phyloP scores from a whole-genome alignment of 768 basidiomycete species.

The Clavulina sp. region DNA sequence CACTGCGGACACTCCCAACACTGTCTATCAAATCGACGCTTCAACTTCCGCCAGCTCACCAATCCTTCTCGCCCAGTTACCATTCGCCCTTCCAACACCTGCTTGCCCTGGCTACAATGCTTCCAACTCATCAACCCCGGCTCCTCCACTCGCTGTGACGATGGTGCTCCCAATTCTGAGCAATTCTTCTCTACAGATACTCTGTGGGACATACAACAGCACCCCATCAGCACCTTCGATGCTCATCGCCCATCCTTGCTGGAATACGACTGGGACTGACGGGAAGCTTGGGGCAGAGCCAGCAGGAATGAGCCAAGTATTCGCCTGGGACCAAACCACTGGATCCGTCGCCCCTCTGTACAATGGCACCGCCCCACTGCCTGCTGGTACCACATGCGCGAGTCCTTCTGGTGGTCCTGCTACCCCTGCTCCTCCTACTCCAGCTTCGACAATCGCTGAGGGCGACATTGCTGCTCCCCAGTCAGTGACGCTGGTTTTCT shows the following conservation, averaged over 20 bases:
- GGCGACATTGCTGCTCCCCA: no score
- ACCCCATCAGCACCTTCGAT: background rate
- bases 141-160: background rate
- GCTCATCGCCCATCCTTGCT: conserved; percentile 1
- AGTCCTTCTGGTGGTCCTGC: no score
- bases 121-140: background rate
- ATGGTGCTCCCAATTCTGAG: background rate
- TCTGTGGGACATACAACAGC: background rate
- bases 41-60: background rate
- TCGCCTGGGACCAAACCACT: background rate
- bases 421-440: no score
- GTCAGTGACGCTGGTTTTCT: no score
- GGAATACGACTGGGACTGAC: background rate
- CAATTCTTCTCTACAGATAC: background rate
- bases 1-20: background rate
- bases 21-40: background rate
- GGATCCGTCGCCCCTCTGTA: background rate
- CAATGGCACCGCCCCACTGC: background rate
- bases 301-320: background rate
- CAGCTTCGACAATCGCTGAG: no score
- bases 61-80: background rate
- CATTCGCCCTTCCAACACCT: background rate
- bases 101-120: background rate
- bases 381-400: no score
- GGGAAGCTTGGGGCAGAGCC: no score